These are phyloP conservation scores for Rutstroemia sp. DNA, from an alignment of 2,329 filamentous ascomycete genomes.

Conservation along the genomic window DNA sequence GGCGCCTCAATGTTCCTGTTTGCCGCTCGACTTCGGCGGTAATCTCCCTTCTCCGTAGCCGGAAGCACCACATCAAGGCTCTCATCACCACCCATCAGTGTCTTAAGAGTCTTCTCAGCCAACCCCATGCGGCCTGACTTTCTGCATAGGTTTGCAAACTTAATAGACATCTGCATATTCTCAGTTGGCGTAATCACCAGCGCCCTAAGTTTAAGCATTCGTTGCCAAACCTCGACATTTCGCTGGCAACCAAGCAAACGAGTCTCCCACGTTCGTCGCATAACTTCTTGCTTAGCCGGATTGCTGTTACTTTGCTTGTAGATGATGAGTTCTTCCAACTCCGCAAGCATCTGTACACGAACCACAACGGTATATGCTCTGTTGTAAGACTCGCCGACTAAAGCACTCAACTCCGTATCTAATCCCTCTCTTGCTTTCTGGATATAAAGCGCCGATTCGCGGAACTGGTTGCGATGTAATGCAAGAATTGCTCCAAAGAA, in stretches of 20 bases:
- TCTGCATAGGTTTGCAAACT: constrained; percentile 95
- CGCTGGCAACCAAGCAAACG: constrained; percentile 90
- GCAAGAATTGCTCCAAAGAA: constrained; percentile 97
- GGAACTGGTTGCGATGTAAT: constrained; percentile 91
- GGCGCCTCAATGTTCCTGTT: constrained; percentile 45
- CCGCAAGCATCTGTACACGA: constrained; percentile 96
- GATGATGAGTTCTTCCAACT: constrained; percentile 93
- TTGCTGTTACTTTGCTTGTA: constrained; percentile 87
- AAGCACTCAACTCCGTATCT: constrained; percentile 88
- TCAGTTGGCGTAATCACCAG: constrained; percentile 87
- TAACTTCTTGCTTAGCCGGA: constrained; percentile 77
- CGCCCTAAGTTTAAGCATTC: constrained; percentile 91
- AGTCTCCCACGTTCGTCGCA: constrained; percentile 93
- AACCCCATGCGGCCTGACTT: constrained; percentile 93
- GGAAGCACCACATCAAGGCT: constrained; percentile 54
- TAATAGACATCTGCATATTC: constrained; percentile 99
- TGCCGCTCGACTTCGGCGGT: constrained; percentile 12
- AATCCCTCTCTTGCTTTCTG: constrained; percentile 87
- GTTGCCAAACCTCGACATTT: constrained; percentile 96
- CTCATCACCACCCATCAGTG: constrained; percentile 69
- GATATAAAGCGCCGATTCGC: constrained; percentile 81
- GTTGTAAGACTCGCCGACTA: constrained; percentile 98
- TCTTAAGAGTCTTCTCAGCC: constrained; percentile 89
- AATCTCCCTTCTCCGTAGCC: constrained; percentile 24
- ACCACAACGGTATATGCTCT: constrained; percentile 97